phyloP scores from a whole-genome alignment of 331 rosid species.

The Quercus tomentella region DNA sequence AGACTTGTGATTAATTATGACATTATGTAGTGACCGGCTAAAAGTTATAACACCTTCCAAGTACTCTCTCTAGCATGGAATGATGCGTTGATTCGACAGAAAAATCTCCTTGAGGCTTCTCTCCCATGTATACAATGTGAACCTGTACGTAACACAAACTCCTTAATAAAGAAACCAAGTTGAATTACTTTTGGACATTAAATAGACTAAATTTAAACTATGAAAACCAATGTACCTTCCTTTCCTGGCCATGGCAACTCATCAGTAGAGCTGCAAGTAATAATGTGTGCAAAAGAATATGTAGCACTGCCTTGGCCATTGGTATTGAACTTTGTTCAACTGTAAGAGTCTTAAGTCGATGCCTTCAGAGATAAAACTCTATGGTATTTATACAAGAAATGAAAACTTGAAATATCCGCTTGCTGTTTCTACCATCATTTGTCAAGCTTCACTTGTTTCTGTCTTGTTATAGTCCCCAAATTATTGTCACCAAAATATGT shows the following conservation, averaged over 20 bases:
- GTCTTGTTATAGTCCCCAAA: not conserved
- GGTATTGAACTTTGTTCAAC: not conserved
- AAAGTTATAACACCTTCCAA: conserved; percentile 15
- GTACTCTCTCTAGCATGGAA: conserved; percentile 20
- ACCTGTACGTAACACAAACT: not conserved
- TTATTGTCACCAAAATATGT: not conserved
- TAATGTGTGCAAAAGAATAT: not conserved
- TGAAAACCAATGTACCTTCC: conserved; percentile 13
- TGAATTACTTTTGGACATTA: not conserved
- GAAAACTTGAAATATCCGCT: not conserved
- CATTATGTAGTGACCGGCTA: too few relatives aligned
- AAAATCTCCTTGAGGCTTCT: conserved; percentile 9
- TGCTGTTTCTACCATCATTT: not conserved
- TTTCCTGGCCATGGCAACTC: conserved; percentile 16
- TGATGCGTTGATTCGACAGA: conserved; percentile 15
- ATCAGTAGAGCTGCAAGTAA: conserved; percentile 18
- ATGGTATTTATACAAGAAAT: not conserved
- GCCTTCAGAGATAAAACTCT: not conserved
- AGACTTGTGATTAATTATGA: too few relatives aligned
- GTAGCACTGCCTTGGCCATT: conserved; percentile 16
- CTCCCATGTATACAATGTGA: conserved; percentile 28
- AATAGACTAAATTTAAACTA: not conserved
- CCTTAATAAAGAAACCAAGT: not conserved
- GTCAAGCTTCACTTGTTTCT: not conserved
- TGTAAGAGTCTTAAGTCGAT: not conserved